Base-by-base conservation (phyloP, 768 basidiomycete species). In the Pleurotus citrinopileatus region DNA sequence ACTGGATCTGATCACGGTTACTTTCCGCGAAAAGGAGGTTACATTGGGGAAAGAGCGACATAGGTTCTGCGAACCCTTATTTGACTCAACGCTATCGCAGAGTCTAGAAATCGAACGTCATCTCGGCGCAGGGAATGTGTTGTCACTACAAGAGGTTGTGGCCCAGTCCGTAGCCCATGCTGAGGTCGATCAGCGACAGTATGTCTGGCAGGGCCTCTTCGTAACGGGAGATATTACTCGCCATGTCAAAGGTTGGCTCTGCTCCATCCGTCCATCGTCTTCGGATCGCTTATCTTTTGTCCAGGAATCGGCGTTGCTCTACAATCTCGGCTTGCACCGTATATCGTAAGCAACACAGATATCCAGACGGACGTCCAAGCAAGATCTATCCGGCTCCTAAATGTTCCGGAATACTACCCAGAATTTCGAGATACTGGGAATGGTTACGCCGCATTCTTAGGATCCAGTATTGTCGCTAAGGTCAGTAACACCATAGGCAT, bases 341-440 rank as follows among this genome's bases (percentile, higher is more conserved):
- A 78, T 65, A 73, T 84, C 34, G 70, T 88, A 40, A 73, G 69
- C 45, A 81, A 76, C 50, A 73, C 82, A 2, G 88, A 92, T 28
- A 72, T 88, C 29, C 74, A 78, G 45, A 86, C 82, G 27, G 89
- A 92, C 9, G 72, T 88, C 19, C 91, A 91, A 60, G 75, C 91
- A n/a, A 80, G 83, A 26, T 68, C 71, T 25, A 81, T 84, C 36
- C 80, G 83, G 20, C 74, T 83, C 4, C 65, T 91, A 46, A 79
- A 72, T 29, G 79, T 94, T 6, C 93, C 94, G 0, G 93, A 95
- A 27, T 95, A 94, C 67, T 97, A 93, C 65, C 86, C 89, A 6
- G 92, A 95, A 65, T 97, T 90, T 62, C 77, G 91, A 54, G 90
- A 93, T 46, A 89, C 83, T 40, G 92, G 91, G 2, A 90, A 92